Evolutionary conservation across 768 basidiomycete genomes (phyloP), one percentile per base, ranked within the genome.

Genomic region (Tricholoma flavovirens): DNA sequence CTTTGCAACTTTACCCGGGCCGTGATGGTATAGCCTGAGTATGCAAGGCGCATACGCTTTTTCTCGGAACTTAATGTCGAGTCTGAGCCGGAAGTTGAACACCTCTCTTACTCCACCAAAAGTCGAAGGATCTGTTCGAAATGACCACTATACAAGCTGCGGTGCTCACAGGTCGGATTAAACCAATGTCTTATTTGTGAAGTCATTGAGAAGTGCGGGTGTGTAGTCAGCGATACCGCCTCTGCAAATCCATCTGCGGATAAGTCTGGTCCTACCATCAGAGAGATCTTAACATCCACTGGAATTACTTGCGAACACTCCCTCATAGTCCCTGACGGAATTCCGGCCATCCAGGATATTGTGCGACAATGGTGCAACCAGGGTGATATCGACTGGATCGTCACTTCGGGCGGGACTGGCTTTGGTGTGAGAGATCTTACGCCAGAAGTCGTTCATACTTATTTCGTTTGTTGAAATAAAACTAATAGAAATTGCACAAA

Each of bases 321-420:
- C 50, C 57, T 51, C 14, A 79, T 90, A 65, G 86, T 92, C 0
- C 77, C 88, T 33, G 92, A 95, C 64, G 84, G 90, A 48, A 67
- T 77, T 49, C 59, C 63, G 0, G 66, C 66, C 42, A 89, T 93
- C 51, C 76, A 73, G 22, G 62, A 66, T 6, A 64, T 69, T 10
- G 75, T 92, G 5, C 71, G 69, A 43, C 67, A 65, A 5, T 84
- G 82, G 76, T 74, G 70, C 36, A 64, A 69, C 2, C 66, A 73
- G 4, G 74, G 72, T 2, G 64, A 73, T n/a, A 69, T 87, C 12
- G 85, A 92, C 66, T 85, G 84, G 79, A 78, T 93, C 56, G 74
- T 96, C 59, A 89, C 90, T 5, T 89, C 88, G 0, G 93, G 93
- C 15, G 93, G 93, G 4, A 96, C 93, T 0, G 93, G 93, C 6